A percentile compares a stretch with the other conserved stretches of the same genome.
These are phyloP conservation scores for Phallus indusiatus DNA, from an alignment of 768 basidiomycete species.

Conservation along the genomic window DNA sequence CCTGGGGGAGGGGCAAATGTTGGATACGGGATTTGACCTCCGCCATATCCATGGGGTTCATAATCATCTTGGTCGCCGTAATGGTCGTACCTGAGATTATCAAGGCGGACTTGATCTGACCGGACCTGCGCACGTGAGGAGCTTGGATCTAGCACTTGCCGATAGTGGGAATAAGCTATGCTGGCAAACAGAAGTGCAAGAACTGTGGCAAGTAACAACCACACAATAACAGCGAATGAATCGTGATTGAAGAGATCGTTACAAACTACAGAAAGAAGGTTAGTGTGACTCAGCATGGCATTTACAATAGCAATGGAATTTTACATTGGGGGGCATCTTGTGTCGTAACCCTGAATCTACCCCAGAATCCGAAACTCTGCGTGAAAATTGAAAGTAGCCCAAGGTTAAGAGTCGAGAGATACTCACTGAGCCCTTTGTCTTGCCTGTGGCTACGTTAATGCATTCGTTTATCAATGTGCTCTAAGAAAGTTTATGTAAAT, in stretches of 20 bases:
- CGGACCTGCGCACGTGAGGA: slow-evolving; percentile 24
- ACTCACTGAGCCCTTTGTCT: slow-evolving; percentile 25
- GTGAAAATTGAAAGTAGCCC: neutral
- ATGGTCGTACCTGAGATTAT: slow-evolving; percentile 6
- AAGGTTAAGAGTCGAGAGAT: neutral
- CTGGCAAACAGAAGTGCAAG: slow-evolving; percentile 52
- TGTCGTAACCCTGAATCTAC: slow-evolving; percentile 25
- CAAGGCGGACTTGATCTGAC: slow-evolving; percentile 20
- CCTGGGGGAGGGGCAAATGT: slow-evolving; percentile 6
- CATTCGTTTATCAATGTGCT: slow-evolving; percentile 52
- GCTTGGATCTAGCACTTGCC: slow-evolving; percentile 63
- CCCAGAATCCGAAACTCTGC: slow-evolving; percentile 43
- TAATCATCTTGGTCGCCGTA: slow-evolving; percentile 9
- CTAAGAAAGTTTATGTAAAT: slow-evolving; percentile 17
- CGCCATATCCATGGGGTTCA: neutral
- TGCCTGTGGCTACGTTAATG: slow-evolving; percentile 27
- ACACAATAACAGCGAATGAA: slow-evolving; percentile 61
- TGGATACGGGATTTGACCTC: neutral
- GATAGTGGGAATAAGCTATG: slow-evolving; percentile 62
- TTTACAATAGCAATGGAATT: neutral
- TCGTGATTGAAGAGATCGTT: slow-evolving; percentile 45
- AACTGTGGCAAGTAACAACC: slow-evolving; percentile 49
- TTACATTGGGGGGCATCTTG: slow-evolving; percentile 39
- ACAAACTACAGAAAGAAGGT: slow-evolving; percentile 43
- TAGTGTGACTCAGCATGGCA: slow-evolving; percentile 6